Conservation (phyloP, 2,329 filamentous ascomycete species). For the Daldinia sp. region DNA sequence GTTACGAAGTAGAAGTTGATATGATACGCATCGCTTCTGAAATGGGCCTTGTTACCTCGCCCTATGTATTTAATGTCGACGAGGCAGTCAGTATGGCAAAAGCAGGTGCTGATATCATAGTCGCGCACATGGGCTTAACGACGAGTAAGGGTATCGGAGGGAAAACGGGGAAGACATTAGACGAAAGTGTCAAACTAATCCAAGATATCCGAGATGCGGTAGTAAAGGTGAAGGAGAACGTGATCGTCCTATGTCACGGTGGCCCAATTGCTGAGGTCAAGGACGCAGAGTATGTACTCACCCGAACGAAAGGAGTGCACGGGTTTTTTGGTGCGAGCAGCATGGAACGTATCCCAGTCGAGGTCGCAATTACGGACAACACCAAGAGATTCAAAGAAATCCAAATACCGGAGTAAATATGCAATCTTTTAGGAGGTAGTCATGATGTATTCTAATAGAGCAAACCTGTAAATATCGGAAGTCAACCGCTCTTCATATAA, state of each 20-base stretch:
- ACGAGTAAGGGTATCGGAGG: constrained; percentile 74
- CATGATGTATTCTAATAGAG: not conserved
- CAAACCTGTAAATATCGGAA: not conserved
- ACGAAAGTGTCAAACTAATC: constrained; percentile 72
- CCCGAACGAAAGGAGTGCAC: constrained; percentile 71
- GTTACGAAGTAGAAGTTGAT: constrained; percentile 74
- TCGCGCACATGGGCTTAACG: constrained; percentile 77
- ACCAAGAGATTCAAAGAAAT: constrained; percentile 54
- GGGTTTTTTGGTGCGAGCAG: constrained; percentile 79
- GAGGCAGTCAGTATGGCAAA: constrained; percentile 72
- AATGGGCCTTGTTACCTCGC: constrained; percentile 73
- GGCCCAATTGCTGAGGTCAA: constrained; percentile 74
- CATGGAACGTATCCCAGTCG: constrained; percentile 77
- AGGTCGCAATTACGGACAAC: constrained; percentile 69
- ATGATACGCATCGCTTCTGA: constrained; percentile 71
- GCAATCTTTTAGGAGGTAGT: not conserved
- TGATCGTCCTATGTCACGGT: constrained; percentile 78
- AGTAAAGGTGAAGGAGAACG: constrained; percentile 64
- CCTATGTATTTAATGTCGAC: constrained; percentile 75
- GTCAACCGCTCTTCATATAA: constrained; percentile 37
- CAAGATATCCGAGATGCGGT: constrained; percentile 74
- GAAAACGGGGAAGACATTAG: constrained; percentile 69
- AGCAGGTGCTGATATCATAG: constrained; percentile 75
- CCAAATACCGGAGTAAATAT: constrained; percentile 22
- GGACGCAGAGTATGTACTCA: constrained; percentile 73